Conservation (phyloP, 1,284 basidiomycete species). For the Cerioporus squamosus region DNA sequence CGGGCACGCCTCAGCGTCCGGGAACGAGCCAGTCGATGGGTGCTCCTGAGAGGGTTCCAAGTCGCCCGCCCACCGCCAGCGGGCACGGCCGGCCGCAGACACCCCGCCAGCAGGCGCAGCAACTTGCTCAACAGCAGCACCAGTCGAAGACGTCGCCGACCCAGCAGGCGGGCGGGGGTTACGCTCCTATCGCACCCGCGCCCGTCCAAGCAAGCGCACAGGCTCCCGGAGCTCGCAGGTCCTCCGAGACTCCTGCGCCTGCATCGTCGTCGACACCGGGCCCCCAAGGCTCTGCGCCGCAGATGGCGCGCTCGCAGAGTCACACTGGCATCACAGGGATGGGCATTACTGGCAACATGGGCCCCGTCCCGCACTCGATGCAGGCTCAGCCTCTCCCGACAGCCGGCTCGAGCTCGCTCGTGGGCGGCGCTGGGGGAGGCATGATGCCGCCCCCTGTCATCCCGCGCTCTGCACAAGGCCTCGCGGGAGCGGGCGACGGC, state of each 20-base stretch:
- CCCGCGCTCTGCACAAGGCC: conserved; percentile 5
- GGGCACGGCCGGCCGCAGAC: conserved; percentile 21
- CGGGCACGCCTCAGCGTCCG: conserved; percentile 18
- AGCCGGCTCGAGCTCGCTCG: conserved; percentile 4
- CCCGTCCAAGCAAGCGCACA: conserved; percentile 20
- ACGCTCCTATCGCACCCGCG: conserved; percentile 33
- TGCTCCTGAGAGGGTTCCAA: conserved; percentile 22
- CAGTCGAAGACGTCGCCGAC: conserved; percentile 24
- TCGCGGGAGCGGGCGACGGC: background rate
- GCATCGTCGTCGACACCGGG: background rate
- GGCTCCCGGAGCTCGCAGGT: conserved; percentile 30
- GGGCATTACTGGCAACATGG: conserved; percentile 27
- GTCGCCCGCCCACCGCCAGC: conserved; percentile 26
- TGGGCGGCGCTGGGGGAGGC: conserved; percentile 22
- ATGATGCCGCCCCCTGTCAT: conserved; percentile 24
- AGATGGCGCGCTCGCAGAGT: conserved; percentile 20
- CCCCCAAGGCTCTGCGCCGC: conserved; percentile 7
- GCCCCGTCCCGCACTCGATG: conserved; percentile 4
- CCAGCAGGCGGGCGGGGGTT: conserved; percentile 21
- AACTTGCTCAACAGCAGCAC: conserved; percentile 18
- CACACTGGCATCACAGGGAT: conserved; percentile 21
- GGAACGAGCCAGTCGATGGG: conserved; percentile 26
- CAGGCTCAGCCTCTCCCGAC: background rate
- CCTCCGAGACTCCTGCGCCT: conserved; percentile 24
- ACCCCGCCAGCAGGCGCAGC: conserved; percentile 16